phyloP scores from a whole-genome alignment of 306 rosid species.

The Quercus wislizeni region DNA sequence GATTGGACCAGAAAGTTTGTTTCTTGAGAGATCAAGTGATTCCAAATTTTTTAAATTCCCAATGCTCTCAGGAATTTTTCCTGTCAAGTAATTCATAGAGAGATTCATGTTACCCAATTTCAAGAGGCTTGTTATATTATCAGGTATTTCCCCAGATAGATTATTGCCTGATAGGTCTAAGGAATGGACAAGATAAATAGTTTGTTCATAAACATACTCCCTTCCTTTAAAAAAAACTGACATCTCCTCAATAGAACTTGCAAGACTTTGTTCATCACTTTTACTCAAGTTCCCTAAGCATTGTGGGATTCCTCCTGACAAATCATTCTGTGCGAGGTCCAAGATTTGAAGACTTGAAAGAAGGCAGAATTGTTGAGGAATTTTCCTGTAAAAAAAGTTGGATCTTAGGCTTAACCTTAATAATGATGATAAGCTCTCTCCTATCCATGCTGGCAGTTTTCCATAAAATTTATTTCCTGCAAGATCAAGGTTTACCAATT shows the following conservation, averaged over 20 bases:
- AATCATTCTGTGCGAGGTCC: not conserved
- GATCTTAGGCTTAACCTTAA: not conserved
- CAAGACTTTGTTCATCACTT: rapidly evolving
- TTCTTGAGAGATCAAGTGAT: slow-evolving; percentile 12
- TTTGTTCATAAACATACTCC: not conserved
- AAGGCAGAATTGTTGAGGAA: not conserved
- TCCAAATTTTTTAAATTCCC: not conserved
- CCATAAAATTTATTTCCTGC: not conserved
- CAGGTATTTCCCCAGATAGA: slow-evolving; percentile 12
- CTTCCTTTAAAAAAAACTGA: not conserved
- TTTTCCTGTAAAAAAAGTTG: not conserved
- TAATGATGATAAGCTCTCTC: not conserved
- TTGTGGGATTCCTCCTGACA: not conserved
- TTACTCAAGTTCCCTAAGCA: not conserved
- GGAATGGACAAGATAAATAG: not conserved
- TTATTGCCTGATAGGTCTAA: not conserved
- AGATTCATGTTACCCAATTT: slow-evolving; percentile 7
- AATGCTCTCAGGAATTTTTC: slow-evolving; percentile 6
- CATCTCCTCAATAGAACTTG: rapidly evolving
- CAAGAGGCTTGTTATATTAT: not conserved
- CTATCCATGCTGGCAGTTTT: not conserved
- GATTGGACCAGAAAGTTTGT: slow-evolving; percentile 8
- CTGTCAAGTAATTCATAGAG: slow-evolving; percentile 7
- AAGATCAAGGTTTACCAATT: no score
- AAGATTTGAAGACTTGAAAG: not conserved